Conservation (phyloP, 2,329 filamentous ascomycete species). For the Aspergillus caelatus region DNA sequence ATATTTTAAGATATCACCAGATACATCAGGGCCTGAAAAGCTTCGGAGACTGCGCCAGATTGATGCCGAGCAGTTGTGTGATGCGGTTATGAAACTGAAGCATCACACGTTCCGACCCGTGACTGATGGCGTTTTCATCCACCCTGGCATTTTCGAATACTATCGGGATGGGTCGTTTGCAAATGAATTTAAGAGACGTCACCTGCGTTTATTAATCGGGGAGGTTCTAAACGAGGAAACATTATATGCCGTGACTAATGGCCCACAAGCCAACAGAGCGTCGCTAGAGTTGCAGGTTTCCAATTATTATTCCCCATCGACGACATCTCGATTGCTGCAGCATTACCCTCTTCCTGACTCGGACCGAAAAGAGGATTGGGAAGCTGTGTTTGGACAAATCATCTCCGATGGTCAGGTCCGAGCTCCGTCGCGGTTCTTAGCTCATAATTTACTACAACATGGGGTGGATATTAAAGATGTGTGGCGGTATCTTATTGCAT, state of each 20-base stretch:
- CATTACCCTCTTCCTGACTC: slow-evolving; percentile 40
- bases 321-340: slow-evolving; percentile 39
- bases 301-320: slow-evolving; percentile 49
- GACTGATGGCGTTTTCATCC: slow-evolving; percentile 48
- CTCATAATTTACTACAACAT: slow-evolving; percentile 26
- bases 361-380: slow-evolving; percentile 39
- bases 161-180: slow-evolving; percentile 42
- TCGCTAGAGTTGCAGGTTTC: slow-evolving; percentile 42
- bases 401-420: slow-evolving; percentile 27
- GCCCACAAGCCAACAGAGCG: slow-evolving; percentile 34
- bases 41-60: slow-evolving; percentile 37
- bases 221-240: slow-evolving; percentile 51
- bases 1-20: slow-evolving; percentile 33
- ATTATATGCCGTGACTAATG: slow-evolving; percentile 47
- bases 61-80: slow-evolving; percentile 35
- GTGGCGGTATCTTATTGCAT: slow-evolving; percentile 49
- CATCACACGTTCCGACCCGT: slow-evolving; percentile 52
- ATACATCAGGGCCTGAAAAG: slow-evolving; percentile 31
- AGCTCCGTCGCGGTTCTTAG: slow-evolving; percentile 23
- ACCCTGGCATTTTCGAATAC: slow-evolving; percentile 43
- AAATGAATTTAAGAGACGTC: slow-evolving; percentile 37
- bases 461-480: slow-evolving; percentile 39
- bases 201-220: slow-evolving; percentile 45
- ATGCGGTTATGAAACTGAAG: slow-evolving; percentile 42
- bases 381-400: slow-evolving; percentile 44